These are phyloP conservation scores for Neurospora terricola DNA, from an alignment of 495 filamentous ascomycete species.

Conservation along the genomic window DNA sequence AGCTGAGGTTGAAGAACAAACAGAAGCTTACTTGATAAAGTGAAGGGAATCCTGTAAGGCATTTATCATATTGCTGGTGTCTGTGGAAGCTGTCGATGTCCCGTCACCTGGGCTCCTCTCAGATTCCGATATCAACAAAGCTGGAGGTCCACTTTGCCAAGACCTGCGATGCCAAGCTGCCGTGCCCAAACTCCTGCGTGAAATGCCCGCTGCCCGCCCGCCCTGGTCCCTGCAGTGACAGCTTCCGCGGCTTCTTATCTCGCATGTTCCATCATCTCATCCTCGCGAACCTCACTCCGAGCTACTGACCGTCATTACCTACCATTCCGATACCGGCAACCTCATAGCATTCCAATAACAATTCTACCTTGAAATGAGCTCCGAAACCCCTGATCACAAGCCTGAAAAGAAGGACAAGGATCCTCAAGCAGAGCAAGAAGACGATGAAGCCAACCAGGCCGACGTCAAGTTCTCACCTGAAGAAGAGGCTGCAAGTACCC, in stretches of 20 bases:
- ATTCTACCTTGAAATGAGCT: not conserved
- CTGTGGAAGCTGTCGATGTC: not conserved
- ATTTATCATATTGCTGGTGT: not conserved
- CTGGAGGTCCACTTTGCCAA: not conserved
- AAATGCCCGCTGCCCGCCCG: not conserved
- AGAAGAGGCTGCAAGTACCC: slow-evolving; percentile 22
- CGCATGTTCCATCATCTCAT: not conserved
- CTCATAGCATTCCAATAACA: not conserved
- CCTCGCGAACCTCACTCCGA: not conserved
- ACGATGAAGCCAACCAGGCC: slow-evolving; percentile 11
- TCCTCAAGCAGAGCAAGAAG: not conserved
- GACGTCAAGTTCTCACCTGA: slow-evolving; percentile 39
- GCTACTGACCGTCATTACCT: not conserved
- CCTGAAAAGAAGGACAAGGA: not conserved
- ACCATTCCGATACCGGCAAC: not conserved
- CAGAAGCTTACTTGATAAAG: not conserved
- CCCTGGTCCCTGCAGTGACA: not conserved
- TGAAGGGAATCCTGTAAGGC: not conserved
- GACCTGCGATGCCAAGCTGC: not conserved
- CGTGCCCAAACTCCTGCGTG: not conserved
- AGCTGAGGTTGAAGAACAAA: not conserved
- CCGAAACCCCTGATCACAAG: not conserved
- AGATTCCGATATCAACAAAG: not conserved
- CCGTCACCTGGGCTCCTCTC: not conserved
- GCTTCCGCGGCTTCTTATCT: not conserved